phyloP scores from a whole-genome alignment of 2,329 filamentous ascomycete species.

The Nothopassalora personata region DNA sequence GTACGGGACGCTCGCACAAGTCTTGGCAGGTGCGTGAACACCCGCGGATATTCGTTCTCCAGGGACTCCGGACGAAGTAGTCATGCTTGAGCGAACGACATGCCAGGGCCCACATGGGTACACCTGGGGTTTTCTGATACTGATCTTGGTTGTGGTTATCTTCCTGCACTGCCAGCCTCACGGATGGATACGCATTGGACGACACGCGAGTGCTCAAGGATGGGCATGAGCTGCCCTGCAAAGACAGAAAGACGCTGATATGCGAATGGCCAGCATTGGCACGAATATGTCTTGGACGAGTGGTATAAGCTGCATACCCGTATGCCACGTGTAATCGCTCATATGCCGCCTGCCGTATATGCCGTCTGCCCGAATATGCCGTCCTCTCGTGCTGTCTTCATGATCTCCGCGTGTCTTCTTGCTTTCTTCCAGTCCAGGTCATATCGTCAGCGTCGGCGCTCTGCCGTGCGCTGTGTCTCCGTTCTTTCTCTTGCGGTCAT shows the following conservation, averaged over 20 bases:
- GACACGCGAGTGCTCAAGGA: conserved; percentile 2
- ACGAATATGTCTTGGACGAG: conserved; percentile 1
- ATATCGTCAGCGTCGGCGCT: background rate
- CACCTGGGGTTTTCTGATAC: background rate
- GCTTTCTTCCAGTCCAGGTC: conserved; percentile 2
- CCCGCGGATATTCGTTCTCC: background rate
- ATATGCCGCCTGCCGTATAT: conserved; percentile 4
- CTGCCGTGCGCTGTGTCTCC: conserved; percentile 2
- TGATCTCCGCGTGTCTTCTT: background rate
- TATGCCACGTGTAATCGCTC: conserved; percentile 4
- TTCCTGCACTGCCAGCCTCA: conserved; percentile 4
- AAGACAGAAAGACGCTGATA: conserved; percentile 2
- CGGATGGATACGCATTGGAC: conserved; percentile 3
- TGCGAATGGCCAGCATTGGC: conserved; percentile 1
- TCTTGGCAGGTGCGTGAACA: background rate
- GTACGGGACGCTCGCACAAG: background rate
- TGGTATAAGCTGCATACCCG: conserved; percentile 4
- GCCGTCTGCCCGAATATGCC: conserved; percentile 1
- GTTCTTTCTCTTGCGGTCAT: conserved; percentile 2
- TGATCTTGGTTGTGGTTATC: background rate
- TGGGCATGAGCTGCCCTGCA: conserved; percentile 2
- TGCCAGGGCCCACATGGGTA: background rate
- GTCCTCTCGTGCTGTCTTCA: background rate
- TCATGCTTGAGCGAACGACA: background rate
- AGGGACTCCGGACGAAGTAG: background rate